Evolutionary conservation across 306 rosid genomes (phyloP), one percentile per base, ranked within the genome.

Genomic region (Sicyos baderoa): DNA sequence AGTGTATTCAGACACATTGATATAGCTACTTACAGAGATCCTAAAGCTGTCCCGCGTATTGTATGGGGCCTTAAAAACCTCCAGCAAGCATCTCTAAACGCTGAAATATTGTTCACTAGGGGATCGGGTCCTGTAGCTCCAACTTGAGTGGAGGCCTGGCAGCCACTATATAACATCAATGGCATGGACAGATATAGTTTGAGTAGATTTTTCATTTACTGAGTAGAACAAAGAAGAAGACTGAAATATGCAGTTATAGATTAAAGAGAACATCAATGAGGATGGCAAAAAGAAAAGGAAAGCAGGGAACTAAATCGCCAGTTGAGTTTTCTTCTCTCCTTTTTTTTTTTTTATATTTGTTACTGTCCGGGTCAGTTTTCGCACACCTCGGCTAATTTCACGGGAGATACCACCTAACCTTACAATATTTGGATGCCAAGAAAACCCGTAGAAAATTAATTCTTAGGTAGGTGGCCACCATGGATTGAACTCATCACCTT

Each of bases 41-140:
- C 98, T 19, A 92, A 79, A 58, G 90, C 64, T 22, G 98, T 89
- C 67, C 98, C 98, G 14, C 95, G 88, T 76, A 92, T 89, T 15
- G 98, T 92, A 77, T 92, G 98, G 35, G 98, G 96, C 83, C 98
- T 85, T 60, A 92, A 80, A 83, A 92, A 89, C 83, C 98, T 87
- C 98, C 98, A 92, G 75, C 86, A 92, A 42, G 98, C 91, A 84
- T 89, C 98, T 82, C 80, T 89, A 73, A 92, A 85, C 64, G 79
- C 86, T 32, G 86, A 80, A 74, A 87, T 40, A 75, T 66, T 92
- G 73, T 80, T 74, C 18, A 79, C 73, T 37, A 87, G 68, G n/a
- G 95, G 86, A 77, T 86, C 82, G 12, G 97, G 77, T 54, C 83
- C 95, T 65, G 93, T 85, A 70, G 93, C 93, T 78, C 89, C 97